A percentile compares a stretch with the other conserved stretches of the same genome.
phyloP scores from a whole-genome alignment of 2,329 filamentous ascomycete species.

The Colletotrichum tropicicola region DNA sequence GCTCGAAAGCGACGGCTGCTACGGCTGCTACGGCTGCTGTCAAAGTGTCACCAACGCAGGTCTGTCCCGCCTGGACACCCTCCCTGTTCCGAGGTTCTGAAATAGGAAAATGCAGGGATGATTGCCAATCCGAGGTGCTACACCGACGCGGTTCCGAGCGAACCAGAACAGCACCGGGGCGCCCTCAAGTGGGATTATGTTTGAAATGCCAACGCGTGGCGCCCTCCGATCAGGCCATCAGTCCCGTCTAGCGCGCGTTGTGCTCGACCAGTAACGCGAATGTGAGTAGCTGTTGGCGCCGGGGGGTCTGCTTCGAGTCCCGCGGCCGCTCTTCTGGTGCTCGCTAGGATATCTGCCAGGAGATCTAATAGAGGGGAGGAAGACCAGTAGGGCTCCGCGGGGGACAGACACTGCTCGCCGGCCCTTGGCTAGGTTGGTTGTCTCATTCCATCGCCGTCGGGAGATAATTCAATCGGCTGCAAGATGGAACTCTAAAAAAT shows the following conservation, averaged over 20 bases:
- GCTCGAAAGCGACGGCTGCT: too few species aligned
- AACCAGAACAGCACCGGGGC: not conserved
- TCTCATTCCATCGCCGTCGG: not conserved
- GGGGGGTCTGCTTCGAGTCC: not conserved
- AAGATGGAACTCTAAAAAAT: not conserved
- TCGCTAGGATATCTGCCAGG: too few species aligned
- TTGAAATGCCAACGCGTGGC: not conserved
- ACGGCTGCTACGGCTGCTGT: not conserved
- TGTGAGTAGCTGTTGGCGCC: not conserved
- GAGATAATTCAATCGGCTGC: not conserved
- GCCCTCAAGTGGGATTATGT: not conserved
- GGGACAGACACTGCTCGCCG: too few species aligned
- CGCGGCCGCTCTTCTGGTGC: not conserved
- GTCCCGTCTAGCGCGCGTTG: not conserved
- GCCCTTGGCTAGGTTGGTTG: slow-evolving; percentile 6
- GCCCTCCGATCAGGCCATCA: not conserved
- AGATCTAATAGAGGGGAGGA: too few species aligned
- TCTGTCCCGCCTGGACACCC: not conserved
- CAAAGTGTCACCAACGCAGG: slow-evolving; percentile 1
- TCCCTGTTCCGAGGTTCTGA: not conserved
- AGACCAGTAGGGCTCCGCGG: too few species aligned
- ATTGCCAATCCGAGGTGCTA: too few species aligned
- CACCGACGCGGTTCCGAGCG: too few species aligned
- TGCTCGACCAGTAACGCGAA: not conserved
- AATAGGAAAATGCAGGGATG: not conserved